Evolutionary conservation across 2,329 filamentous ascomycete species (phyloP).

Genomic region (Decorospora gaudefroyi): DNA sequence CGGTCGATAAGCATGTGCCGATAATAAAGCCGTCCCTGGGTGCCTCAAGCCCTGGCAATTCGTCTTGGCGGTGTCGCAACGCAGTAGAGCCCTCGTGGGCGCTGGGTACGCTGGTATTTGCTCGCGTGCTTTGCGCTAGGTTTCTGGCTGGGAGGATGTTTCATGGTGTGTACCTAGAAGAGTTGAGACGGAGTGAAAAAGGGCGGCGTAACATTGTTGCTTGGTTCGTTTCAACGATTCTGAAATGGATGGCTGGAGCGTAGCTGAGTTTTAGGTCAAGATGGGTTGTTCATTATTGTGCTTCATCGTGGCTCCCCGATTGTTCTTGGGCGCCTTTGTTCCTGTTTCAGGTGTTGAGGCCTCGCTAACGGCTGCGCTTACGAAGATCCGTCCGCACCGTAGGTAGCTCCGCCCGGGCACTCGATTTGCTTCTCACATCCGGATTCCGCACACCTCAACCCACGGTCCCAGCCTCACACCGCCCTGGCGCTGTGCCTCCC

Average conservation of each 20-base stretch:
- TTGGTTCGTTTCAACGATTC: not conserved
- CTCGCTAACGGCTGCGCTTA: slow-evolving; percentile 21
- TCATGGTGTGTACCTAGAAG: slow-evolving; percentile 6
- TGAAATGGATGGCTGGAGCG: too few species aligned
- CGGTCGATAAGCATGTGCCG: slow-evolving; percentile 8
- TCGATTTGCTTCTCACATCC: slow-evolving; percentile 14
- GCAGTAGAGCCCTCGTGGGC: slow-evolving; percentile 14
- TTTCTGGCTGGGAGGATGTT: slow-evolving; percentile 8
- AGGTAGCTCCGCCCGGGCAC: slow-evolving; percentile 15
- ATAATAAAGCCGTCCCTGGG: slow-evolving; percentile 10
- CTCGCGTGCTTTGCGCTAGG: slow-evolving; percentile 11
- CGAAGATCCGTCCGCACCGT: slow-evolving; percentile 12
- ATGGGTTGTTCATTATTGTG: too few species aligned
- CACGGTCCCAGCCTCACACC: slow-evolving; percentile 27
- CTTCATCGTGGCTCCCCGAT: not conserved
- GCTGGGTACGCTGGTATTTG: slow-evolving; percentile 9
- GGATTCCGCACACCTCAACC: slow-evolving; percentile 22
- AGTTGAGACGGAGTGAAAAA: slow-evolving; percentile 1
- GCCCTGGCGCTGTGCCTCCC: slow-evolving; percentile 22
- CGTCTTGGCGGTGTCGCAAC: slow-evolving; percentile 16
- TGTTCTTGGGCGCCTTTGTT: too few species aligned
- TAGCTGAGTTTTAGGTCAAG: too few species aligned
- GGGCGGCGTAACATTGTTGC: slow-evolving; percentile 1
- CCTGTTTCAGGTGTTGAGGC: slow-evolving; percentile 5
- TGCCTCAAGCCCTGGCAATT: too few species aligned